Base-by-base conservation (phyloP, 768 basidiomycete genomes). In the Rhodotorula sphaerocarpa region DNA sequence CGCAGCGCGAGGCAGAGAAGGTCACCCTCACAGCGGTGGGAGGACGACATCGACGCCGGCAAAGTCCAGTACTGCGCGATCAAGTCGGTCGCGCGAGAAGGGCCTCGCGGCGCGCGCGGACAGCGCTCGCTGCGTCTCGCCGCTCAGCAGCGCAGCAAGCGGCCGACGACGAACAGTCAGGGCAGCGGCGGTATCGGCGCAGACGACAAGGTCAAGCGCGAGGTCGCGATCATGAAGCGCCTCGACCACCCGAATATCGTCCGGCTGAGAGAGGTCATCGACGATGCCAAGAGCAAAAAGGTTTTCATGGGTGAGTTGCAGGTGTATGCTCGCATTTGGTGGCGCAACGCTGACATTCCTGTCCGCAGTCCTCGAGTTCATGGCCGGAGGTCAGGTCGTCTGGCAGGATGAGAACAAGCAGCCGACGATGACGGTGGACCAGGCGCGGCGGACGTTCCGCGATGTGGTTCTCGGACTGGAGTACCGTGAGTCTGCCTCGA, bases 211-310 rank as follows among this genome's bases (percentile, higher is more conserved):
- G 70, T 72, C 52, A 70, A 69, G 59, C 60, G 68, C 20, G 71
- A 73, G 57, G 70, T 73, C n/a, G 95, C 95, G 4, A 92, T 97
- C 75, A 95, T 99, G 89, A 97, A 96, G 79, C 92, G 95, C 6
- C 52, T 73, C 33, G 70, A 71, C 52, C 72, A 73, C 52, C 65
- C 65, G 25, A 72, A 73, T 39, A 61, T 73, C 34, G 72, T 72
- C 16, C 80, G 86, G 66, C 80, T 99, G 59, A 83, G 84, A 70
- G 91, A 96, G 75, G 90, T 96, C 73, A 92, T 99, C 65, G 92
- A 97, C 75, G 95, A 96, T 76, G 82, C 84, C 46, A 81, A 86
- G 67, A 82, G 82, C 53, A 86, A 88, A 71, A 87, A 86, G 77
- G 87, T 99, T 46, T 96, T 89, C 76, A 87, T 99, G 82, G 86